Evolutionary conservation across 139 green algal genomes (phyloP).

Genomic region (Chlorella vulgaris): DNA sequence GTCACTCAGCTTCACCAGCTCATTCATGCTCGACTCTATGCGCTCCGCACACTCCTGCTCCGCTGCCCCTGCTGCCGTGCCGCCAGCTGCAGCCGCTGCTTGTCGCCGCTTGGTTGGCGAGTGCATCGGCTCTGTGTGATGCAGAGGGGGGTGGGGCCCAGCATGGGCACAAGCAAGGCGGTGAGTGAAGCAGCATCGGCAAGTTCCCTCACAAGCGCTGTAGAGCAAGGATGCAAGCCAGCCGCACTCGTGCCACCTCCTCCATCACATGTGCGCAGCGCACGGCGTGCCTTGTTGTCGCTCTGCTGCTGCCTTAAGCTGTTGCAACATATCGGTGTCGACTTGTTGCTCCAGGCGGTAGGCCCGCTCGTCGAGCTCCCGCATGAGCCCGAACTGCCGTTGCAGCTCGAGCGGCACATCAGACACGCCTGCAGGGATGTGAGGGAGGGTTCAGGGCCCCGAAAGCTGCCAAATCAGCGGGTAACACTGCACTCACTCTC

Average conservation of each 20-base stretch:
- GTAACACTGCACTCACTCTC: conserved; percentile 41
- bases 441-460: background rate
- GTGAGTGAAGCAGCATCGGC: too few relatives aligned
- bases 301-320: conserved; percentile 34
- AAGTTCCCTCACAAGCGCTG: too few relatives aligned
- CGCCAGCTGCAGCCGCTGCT: background rate
- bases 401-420: conserved; percentile 68
- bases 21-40: conserved; percentile 45
- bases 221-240: background rate
- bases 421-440: conserved; percentile 37
- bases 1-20: conserved; percentile 55
- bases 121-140: background rate
- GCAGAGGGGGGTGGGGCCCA: background rate
- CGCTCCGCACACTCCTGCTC: conserved; percentile 15
- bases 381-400: conserved; percentile 64
- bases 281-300: conserved; percentile 14
- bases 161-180: too few relatives aligned
- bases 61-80: background rate
- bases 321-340: conserved; percentile 49
- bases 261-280: too few relatives aligned
- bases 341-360: conserved; percentile 50
- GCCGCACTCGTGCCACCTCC: background rate
- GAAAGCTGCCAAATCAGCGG: background rate
- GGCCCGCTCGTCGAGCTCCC: conserved; percentile 67
- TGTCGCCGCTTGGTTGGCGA: conserved; percentile 38